These are phyloP conservation scores for Cladosporium sp. DNA, from an alignment of 2,329 filamentous ascomycete species.

Conservation along the genomic window DNA sequence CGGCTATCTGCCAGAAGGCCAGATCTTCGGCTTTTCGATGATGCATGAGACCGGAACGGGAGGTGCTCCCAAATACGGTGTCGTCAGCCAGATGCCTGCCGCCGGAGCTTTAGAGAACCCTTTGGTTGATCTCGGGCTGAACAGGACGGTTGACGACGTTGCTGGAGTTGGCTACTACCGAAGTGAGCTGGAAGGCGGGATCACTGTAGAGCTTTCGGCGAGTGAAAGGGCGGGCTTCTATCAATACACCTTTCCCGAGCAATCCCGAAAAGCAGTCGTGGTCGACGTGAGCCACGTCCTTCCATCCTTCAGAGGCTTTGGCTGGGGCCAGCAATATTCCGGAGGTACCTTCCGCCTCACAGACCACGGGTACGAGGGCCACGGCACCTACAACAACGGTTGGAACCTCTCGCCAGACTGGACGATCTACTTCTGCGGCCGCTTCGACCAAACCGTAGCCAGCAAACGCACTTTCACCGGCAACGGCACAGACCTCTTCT, in stretches of 20 bases:
- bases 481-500: slow-evolving; percentile 30
- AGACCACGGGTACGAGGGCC: slow-evolving; percentile 47
- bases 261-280: slow-evolving; percentile 42
- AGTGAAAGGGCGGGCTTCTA: slow-evolving; percentile 52
- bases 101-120: slow-evolving; percentile 17
- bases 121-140: slow-evolving; percentile 20
- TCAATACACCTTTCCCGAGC: slow-evolving; percentile 51
- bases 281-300: slow-evolving; percentile 58
- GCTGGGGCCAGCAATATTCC: slow-evolving; percentile 53
- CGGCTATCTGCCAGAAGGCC: slow-evolving; percentile 29
- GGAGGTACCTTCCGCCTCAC: slow-evolving; percentile 50
- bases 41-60: slow-evolving; percentile 63
- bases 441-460: slow-evolving; percentile 43
- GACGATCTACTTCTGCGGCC: slow-evolving; percentile 56
- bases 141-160: slow-evolving; percentile 25
- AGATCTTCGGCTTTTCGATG: slow-evolving; percentile 34
- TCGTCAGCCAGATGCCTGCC: slow-evolving; percentile 21
- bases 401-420: slow-evolving; percentile 57
- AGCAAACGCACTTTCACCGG: slow-evolving; percentile 27
- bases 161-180: slow-evolving; percentile 58
- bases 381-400: slow-evolving; percentile 56
- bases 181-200: slow-evolving; percentile 48
- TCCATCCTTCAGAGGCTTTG: slow-evolving; percentile 49
- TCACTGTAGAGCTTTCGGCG: slow-evolving; percentile 53
- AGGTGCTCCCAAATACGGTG: slow-evolving; percentile 60